Evolutionary conservation across 2,329 filamentous ascomycete species (phyloP), one percentile per base, ranked within the genome.

Genomic region (Microascus cirrosus): DNA sequence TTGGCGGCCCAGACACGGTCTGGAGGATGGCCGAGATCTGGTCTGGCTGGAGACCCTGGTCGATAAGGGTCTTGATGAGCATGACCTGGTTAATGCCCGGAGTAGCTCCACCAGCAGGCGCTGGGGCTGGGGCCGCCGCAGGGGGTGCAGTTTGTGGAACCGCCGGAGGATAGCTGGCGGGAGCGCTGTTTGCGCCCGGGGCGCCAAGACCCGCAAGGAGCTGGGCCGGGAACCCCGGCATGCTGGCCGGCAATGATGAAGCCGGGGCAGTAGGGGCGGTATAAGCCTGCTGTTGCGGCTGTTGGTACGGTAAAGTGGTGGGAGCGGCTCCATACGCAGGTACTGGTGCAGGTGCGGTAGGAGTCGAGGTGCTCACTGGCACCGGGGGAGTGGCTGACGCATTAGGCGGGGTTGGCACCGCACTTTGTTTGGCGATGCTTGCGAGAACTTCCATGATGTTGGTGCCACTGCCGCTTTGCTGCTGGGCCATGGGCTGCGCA

Each of bases 361-460:
- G 64, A 56, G 63, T 67, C 56, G 70, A 68, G 65, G 66, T 74
- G 66, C 66, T 70, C 3, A 36, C 13, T 8, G 35, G 15, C 13
- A 53, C 36, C 3, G 56, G 56, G 15, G 56, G 56, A 34, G 56
- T 58, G 15, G 50, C 51, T 15, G 56, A 48, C n/a, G 45, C 34
- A 7, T 39, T 57, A 35, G 56, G 56, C 56, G 77, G 71, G 56
- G 75, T 71, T 57, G 76, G 71, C 24, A 75, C 74, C 42, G 77
- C 81, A 69, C 85, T 90, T 70, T 90, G 86, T 62, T 88, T 86
- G 45, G 88, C 87, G 73, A 94, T 87, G 67, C 89, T 89, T 62
- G 89, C 87, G 62, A 94, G 79, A 52, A 87, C 87, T 69, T 89
- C 87, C 71, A 92, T 78, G 56, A 58, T 58, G 51, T 58, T 58